A percentile compares a stretch with the other conserved stretches of the same genome.
Evolutionary conservation across 306 rosid genomes (phyloP).

Genomic region (Rosa persica): DNA sequence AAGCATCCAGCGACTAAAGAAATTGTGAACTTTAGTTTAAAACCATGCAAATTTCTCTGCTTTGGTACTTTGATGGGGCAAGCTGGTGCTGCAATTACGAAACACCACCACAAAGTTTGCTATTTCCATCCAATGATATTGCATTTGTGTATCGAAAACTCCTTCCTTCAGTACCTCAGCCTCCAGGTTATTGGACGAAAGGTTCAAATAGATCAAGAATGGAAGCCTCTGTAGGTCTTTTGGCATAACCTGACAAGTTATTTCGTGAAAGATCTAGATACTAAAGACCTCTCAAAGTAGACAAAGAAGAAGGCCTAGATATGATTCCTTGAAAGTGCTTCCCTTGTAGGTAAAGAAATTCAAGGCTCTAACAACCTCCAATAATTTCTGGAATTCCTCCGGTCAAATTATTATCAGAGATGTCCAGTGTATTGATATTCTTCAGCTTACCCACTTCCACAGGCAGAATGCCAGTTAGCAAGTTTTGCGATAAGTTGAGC

Average conservation of each 20-base stretch:
- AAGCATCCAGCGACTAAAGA: not conserved
- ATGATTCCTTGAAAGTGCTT: conserved; percentile 29
- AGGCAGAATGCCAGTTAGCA: conserved; percentile 28
- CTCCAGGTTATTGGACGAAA: conserved; percentile 41
- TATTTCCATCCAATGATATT: conserved; percentile 9
- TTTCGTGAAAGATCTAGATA: conserved; percentile 36
- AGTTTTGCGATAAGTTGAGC: conserved; percentile 34
- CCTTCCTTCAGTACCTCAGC: conserved; percentile 47
- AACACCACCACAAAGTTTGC: conserved; percentile 28
- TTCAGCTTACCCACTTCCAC: conserved; percentile 12
- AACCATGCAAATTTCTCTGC: not conserved
- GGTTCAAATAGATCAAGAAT: conserved; percentile 23
- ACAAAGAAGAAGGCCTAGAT: conserved; percentile 43
- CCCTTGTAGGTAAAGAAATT: conserved; percentile 23
- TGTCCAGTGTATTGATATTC: conserved; percentile 12
- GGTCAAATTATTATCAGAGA: conserved; percentile 31
- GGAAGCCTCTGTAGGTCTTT: conserved; percentile 14
- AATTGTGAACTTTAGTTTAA: conserved; percentile 7
- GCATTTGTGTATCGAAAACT: conserved; percentile 23
- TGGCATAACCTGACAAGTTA: conserved; percentile 39
- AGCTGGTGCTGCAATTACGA: conserved; percentile 19
- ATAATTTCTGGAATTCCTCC: conserved; percentile 35
- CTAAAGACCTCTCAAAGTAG: conserved; percentile 28
- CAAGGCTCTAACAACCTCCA: conserved; percentile 29
- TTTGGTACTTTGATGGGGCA: conserved; percentile 8